A percentile compares a stretch with the other conserved stretches of the same genome.
phyloP scores from a whole-genome alignment of 768 basidiomycete genomes.

The Podaxis mareebaensis region DNA sequence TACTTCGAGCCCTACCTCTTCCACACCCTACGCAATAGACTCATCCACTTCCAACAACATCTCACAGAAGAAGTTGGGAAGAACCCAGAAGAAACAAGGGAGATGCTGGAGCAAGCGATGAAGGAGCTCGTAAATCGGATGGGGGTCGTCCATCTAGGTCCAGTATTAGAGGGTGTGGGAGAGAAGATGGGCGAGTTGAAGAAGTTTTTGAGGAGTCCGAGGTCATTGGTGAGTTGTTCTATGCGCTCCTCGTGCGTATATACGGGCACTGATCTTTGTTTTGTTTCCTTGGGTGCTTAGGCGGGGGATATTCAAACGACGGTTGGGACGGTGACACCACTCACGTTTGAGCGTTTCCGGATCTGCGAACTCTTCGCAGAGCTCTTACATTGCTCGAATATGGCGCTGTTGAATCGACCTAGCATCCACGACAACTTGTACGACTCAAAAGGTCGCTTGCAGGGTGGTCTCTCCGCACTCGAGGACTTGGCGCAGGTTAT shows the following conservation, averaged over 20 bases:
- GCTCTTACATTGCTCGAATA: conserved; percentile 95
- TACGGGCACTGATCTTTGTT: not conserved
- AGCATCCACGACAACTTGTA: conserved; percentile 70
- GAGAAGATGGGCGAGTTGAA: conserved; percentile 70
- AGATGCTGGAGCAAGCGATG: conserved; percentile 70
- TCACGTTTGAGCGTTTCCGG: conserved; percentile 93
- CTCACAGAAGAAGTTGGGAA: conserved; percentile 37
- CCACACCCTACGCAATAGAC: conserved; percentile 87
- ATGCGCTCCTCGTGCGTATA: not conserved
- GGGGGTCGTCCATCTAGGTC: conserved; percentile 90
- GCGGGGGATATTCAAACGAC: conserved; percentile 70
- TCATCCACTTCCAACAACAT: conserved; percentile 86
- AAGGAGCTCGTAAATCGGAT: conserved; percentile 80
- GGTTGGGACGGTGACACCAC: conserved; percentile 70
- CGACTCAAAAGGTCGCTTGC: conserved; percentile 79
- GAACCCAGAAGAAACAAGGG: conserved; percentile 53
- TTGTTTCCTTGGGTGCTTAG: conserved; percentile 35
- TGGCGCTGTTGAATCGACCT: conserved; percentile 90
- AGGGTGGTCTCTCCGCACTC: conserved; percentile 82
- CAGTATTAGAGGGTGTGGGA: conserved; percentile 74
- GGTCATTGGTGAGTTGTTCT: conserved; percentile 65
- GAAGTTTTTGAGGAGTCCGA: conserved; percentile 64
- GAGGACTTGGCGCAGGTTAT: conserved; percentile 89
- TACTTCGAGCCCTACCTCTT: conserved; percentile 98
- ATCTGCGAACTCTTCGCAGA: conserved; percentile 98